Evolutionary conservation across 1,284 basidiomycete species (phyloP), one percentile per base, ranked within the genome.

Genomic region (Meripilus lineatus): DNA sequence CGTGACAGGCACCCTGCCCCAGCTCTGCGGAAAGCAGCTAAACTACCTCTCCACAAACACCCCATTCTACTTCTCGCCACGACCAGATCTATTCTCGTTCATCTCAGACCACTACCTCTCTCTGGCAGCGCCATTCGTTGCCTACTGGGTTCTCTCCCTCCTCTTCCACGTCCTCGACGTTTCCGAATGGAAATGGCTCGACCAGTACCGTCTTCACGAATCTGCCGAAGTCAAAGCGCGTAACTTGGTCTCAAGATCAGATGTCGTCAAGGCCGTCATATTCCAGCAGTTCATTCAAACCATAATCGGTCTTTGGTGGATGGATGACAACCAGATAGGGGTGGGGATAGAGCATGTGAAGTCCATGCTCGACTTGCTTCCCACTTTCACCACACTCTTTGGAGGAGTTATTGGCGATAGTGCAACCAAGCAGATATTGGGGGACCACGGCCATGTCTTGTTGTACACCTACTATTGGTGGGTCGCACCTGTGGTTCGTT

Each of bases 401-500:
- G 56, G 58, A 38, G 58, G 58, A 41, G 53, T 70, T 1, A 48
- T 78, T n/a, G 70, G 79, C 11, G 55, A 64, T 34, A 49, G 52
- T 26, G 21, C 42, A 1, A 50, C 48, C 5, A 51, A 49, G 21
- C 49, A 54, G 18, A 20, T 72, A 5, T 53, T 75, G 14, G 70
- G 69, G 15, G 52, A 48, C 5, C 55, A 76, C 23, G 81, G 88
- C 0, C 70, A 72, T 4, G 63, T 69, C 7, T 47, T 81, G 13
- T 76, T 85, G 17, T 78, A 86, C 61, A 81, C 77, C 62, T 54
- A 84, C 15, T 99, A 99, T 64, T 99, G 96, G 96, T 99, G 94
- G 93, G 84, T 72, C 15, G 82, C 95, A 8, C 96, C 96, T 0
- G 57, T 67, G 3, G 58, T 74, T 2, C 93, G 94, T 66, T 74